Base-by-base conservation (phyloP, 1,284 basidiomycete genomes). In the Heterobasidion occidentale region DNA sequence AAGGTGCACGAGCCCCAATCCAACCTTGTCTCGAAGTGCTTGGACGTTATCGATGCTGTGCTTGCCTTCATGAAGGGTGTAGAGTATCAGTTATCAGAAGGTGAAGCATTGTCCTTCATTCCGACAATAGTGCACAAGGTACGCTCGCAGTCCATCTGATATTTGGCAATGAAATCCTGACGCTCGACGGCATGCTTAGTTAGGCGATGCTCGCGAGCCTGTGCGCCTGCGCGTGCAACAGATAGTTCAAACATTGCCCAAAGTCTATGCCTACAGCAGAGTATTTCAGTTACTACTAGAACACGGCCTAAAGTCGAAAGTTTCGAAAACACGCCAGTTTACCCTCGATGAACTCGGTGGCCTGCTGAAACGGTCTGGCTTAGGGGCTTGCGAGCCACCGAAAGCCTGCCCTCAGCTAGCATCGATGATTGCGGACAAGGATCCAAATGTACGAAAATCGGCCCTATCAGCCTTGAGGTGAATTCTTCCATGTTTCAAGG, bases 1-100 rank as follows among this genome's bases (percentile, higher is more conserved):
- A 90, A 94, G 61, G 80, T 90, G 46, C 87, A 96, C 61, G 92
- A 97, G 69, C 92, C 95, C 57, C 96, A 97, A 68, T 94, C 96
- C 7, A 97, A 94, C 67, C 76, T 98, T 27, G 81, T 89, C 9
- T 84, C 92, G 52, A 92, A 91, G 69, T 95, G 93, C 66, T 74
- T 99, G 60, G 97, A 99, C 60, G 83, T 94, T 33, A 78, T 96
- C 27, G 90, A 92, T 60, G 79, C 88, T 33, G 79, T 98, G 15
- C 68, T 98, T 19, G 77, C 83, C 38, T 92, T 87, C 68, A 77
- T 89, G 65, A 84, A 84, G 58, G 79, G 71, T 64, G 77, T 81
- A 46, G 84, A 88, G 60, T 90, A 93, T 68, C 87, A 95, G 64
- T 75, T 99, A 56, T 85, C 84, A 4, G 97, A 99, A 61, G 77